Evolutionary conservation across 1,284 basidiomycete species (phyloP).

Genomic region (Austroboletus niveus): DNA sequence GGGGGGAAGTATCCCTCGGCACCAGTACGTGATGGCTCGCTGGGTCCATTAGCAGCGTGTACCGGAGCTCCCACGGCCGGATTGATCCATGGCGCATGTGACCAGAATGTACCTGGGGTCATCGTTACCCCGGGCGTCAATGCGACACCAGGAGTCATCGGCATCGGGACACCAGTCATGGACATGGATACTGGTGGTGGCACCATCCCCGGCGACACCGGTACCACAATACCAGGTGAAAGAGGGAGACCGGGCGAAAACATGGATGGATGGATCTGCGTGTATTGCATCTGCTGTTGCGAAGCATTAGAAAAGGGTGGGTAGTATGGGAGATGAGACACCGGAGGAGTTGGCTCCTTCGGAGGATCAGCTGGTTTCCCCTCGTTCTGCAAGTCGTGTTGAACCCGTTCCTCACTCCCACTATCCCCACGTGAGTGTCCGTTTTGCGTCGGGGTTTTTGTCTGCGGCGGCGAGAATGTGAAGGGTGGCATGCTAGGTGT

Average conservation of each 20-base stretch:
- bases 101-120: constrained; percentile 69
- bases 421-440: constrained; percentile 8
- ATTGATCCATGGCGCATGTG: constrained; percentile 58
- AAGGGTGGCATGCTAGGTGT: constrained; percentile 81
- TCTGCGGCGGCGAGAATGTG: constrained; percentile 53
- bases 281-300: constrained; percentile 23
- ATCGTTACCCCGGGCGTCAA: constrained; percentile 71
- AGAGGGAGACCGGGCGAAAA: constrained; percentile 34
- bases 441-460: constrained; percentile 19
- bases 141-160: constrained; percentile 62
- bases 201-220: constrained; percentile 28
- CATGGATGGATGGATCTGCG: constrained; percentile 23
- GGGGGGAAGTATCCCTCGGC: constrained; percentile 46
- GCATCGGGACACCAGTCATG: constrained; percentile 24
- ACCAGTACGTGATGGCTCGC: constrained; percentile 9
- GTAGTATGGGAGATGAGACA: constrained; percentile 11
- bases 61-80: constrained; percentile 70
- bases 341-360: constrained; percentile 12
- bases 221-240: constrained; percentile 30
- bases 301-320: constrained; percentile 12
- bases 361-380: constrained; percentile 3
- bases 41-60: constrained; percentile 19
- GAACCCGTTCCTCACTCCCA: constrained; percentile 4
- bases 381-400: constrained; percentile 4
- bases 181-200: constrained; percentile 18